phyloP scores from a whole-genome alignment of 2,329 filamentous ascomycete genomes.

The Paecilomyces variotii region DNA sequence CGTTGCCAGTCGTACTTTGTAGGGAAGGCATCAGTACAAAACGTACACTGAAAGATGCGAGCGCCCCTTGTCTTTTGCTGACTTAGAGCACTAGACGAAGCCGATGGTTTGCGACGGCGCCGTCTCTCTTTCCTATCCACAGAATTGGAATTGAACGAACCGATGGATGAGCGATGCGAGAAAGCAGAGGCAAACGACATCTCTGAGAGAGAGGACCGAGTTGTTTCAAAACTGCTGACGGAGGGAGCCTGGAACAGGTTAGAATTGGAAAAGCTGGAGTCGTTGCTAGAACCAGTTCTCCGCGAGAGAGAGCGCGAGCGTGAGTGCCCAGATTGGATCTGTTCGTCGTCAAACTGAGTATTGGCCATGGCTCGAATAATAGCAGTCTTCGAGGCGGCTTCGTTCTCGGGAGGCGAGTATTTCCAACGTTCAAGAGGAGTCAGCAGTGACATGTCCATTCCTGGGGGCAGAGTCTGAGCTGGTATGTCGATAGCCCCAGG shows the following conservation, averaged over 20 bases:
- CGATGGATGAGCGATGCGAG: slow-evolving; percentile 48
- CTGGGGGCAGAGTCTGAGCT: slow-evolving; percentile 45
- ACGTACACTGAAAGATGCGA: slow-evolving; percentile 51
- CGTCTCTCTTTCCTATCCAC: slow-evolving; percentile 52
- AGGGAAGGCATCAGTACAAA: slow-evolving; percentile 49
- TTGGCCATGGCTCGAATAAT: slow-evolving; percentile 54
- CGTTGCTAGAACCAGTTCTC: slow-evolving; percentile 40
- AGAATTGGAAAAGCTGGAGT: slow-evolving; percentile 45
- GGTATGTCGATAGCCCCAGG: slow-evolving; percentile 69
- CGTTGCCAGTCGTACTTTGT: slow-evolving; percentile 54
- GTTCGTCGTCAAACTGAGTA: slow-evolving; percentile 27
- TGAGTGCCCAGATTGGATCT: slow-evolving; percentile 23
- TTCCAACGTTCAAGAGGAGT: slow-evolving; percentile 63
- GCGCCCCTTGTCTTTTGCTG: slow-evolving; percentile 33
- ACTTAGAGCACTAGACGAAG: slow-evolving; percentile 32
- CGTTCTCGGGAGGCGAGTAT: slow-evolving; percentile 60
- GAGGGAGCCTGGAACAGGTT: slow-evolving; percentile 43
- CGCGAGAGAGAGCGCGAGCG: slow-evolving; percentile 28
- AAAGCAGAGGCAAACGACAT: slow-evolving; percentile 49
- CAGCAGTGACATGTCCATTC: slow-evolving; percentile 41
- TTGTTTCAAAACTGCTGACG: slow-evolving; percentile 47
- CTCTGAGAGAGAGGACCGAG: slow-evolving; percentile 45
- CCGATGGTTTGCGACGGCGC: slow-evolving; percentile 43
- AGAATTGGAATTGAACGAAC: slow-evolving; percentile 51
- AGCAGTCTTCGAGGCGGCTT: slow-evolving; percentile 56